A percentile compares a stretch with the other conserved stretches of the same genome.
Conservation (phyloP, 75 land plant species). For the Azolla pinnata region DNA sequence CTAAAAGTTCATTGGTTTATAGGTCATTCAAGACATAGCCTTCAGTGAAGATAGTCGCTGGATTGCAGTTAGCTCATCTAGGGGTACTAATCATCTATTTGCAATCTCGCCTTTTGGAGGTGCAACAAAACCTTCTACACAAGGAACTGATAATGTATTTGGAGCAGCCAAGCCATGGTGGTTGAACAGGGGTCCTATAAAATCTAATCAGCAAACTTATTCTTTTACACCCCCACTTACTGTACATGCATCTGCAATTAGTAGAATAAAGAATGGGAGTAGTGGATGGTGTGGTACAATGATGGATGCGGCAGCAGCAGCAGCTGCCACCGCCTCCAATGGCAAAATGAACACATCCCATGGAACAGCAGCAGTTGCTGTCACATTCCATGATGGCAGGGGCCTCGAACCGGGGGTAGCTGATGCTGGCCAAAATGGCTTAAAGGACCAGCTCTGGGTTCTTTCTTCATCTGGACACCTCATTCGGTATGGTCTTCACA, state of each 20-base stretch:
- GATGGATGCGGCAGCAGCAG: constrained; percentile 70
- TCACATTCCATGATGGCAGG: constrained; percentile 69
- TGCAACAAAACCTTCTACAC: constrained; percentile 18
- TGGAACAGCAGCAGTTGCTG: constrained; percentile 89
- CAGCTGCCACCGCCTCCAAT: constrained; percentile 42
- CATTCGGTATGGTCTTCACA: constrained; percentile 58
- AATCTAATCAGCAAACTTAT: constrained; percentile 25
- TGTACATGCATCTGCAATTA: constrained; percentile 57
- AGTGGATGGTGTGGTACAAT: constrained; percentile 78
- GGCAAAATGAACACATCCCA: too few relatives aligned
- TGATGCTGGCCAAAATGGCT: constrained; percentile 20
- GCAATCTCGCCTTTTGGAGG: constrained; percentile 76
- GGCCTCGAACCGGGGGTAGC: constrained; percentile 12
- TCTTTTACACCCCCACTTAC: constrained; percentile 52
- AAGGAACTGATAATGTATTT: constrained; percentile 18
- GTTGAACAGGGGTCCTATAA: constrained; percentile 30
- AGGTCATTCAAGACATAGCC: constrained; percentile 96
- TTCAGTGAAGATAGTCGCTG: constrained; percentile 85
- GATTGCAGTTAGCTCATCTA: constrained; percentile 92
- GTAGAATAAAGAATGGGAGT: constrained; percentile 70
- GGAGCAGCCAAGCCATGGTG: constrained; percentile 31
- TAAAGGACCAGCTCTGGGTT: constrained; percentile 44
- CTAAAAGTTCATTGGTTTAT: too few relatives aligned
- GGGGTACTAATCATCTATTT: constrained; percentile 94
- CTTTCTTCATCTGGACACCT: constrained; percentile 79